A percentile compares a stretch with the other conserved stretches of the same genome.
Evolutionary conservation across 331 rosid species (phyloP).

Genomic region (Stylosanthes scabra): DNA sequence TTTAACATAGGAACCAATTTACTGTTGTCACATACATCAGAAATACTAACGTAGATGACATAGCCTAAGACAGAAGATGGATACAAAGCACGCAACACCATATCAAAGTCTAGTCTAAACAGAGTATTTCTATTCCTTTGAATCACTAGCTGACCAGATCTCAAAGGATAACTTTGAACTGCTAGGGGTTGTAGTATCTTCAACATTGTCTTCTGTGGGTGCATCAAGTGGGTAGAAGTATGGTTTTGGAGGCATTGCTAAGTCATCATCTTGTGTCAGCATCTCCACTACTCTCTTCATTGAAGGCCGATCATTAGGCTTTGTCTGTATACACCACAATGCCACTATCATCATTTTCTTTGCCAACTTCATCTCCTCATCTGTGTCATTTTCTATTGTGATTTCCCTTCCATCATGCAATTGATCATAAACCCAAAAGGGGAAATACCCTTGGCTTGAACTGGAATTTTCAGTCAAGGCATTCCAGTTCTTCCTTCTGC

Average conservation of each 20-base stretch:
- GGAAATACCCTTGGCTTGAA: constrained; percentile 38
- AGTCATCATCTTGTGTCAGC: background rate
- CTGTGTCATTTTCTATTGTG: constrained; percentile 20
- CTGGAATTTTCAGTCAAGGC: constrained; percentile 28
- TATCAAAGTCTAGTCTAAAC: background rate
- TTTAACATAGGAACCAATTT: no score
- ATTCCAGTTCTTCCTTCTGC: constrained; percentile 31
- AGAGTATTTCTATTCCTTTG: background rate
- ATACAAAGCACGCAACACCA: no score
- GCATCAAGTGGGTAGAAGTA: background rate
- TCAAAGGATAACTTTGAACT: background rate
- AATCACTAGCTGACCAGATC: background rate
- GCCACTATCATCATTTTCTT: constrained; percentile 40
- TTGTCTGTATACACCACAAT: constrained; percentile 16
- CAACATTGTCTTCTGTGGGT: background rate
- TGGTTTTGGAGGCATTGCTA: constrained; percentile 15
- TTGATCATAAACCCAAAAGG: constrained; percentile 42
- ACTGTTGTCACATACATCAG: no score
- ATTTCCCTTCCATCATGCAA: constrained; percentile 29
- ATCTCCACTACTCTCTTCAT: background rate
- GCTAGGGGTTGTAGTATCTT: background rate
- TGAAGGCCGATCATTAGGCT: constrained; percentile 15
- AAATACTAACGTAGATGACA: no score
- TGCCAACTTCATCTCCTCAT: constrained; percentile 28
- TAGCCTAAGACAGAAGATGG: no score